These are phyloP conservation scores for Emergomyces pasteurianus DNA, from an alignment of 2,329 filamentous ascomycete species.

Conservation along the genomic window DNA sequence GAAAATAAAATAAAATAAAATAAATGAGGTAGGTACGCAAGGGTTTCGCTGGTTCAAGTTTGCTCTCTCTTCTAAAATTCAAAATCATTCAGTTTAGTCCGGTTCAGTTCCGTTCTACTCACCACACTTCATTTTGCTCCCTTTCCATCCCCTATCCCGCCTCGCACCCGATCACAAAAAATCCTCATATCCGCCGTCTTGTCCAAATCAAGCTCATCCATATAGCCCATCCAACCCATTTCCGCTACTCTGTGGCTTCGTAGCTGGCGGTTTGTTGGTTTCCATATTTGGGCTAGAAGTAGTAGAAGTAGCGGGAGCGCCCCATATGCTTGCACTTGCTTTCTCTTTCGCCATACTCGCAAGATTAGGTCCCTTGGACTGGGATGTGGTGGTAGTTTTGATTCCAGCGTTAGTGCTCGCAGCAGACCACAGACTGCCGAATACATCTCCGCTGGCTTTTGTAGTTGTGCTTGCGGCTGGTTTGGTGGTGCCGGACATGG, in stretches of 20 bases:
- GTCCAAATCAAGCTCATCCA: conserved; percentile 16
- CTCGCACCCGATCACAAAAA: not conserved
- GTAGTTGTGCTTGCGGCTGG: conserved; percentile 30
- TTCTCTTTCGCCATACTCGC: conserved; percentile 97
- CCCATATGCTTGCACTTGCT: conserved; percentile 90
- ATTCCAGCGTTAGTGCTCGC: conserved; percentile 59
- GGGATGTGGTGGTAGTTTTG: conserved; percentile 56
- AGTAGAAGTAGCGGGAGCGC: conserved; percentile 41
- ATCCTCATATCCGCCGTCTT: not conserved
- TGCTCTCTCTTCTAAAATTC: not conserved
- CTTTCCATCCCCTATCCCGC: not conserved
- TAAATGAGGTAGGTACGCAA: not conserved
- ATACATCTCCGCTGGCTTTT: conserved; percentile 58
- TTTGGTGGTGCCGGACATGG: conserved; percentile 37
- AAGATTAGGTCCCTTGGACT: conserved; percentile 61
- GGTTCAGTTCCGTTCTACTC: not conserved
- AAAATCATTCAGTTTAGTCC: not conserved
- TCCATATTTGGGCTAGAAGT: not conserved
- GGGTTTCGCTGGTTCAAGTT: not conserved
- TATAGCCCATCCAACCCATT: conserved; percentile 31
- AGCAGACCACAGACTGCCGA: conserved; percentile 68
- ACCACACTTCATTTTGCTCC: not conserved
- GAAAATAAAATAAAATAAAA: not conserved
- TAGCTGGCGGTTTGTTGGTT: not conserved
- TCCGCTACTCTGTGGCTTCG: conserved; percentile 13